Conservation (phyloP, 1,284 basidiomycete species). For the Gomphus bonarii region DNA sequence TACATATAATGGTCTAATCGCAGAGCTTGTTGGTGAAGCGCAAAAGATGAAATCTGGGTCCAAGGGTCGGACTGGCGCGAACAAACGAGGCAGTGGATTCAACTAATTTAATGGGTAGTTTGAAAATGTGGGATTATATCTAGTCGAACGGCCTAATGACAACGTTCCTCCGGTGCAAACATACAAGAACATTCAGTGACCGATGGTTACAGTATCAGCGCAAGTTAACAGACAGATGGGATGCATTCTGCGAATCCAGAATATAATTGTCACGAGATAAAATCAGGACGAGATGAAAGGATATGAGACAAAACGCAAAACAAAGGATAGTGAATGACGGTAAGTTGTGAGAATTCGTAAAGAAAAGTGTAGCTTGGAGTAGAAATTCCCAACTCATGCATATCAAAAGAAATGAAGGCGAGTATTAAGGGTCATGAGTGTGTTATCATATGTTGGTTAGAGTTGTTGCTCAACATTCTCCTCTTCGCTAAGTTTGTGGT, state of each 20-base stretch:
- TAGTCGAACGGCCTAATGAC: neutral
- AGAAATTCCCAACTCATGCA: neutral
- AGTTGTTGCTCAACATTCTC: constrained; percentile 6
- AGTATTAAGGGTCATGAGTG: neutral
- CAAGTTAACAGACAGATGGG: neutral
- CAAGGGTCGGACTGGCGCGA: constrained; percentile 31
- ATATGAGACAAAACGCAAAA: neutral
- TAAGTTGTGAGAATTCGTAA: neutral
- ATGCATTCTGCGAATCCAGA: neutral
- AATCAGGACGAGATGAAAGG: neutral
- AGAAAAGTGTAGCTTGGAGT: neutral
- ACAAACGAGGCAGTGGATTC: constrained; percentile 41
- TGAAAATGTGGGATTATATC: too few relatives aligned
- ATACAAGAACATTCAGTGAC: neutral
- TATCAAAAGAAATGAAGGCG: neutral
- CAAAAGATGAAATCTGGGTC: constrained; percentile 60
- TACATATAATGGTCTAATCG: constrained; percentile 74
- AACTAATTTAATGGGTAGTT: neutral
- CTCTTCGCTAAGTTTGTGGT: neutral
- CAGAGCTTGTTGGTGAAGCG: constrained; percentile 72
- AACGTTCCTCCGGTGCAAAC: neutral
- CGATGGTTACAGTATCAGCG: constrained; percentile 4
- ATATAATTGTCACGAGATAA: neutral
- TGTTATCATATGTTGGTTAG: neutral
- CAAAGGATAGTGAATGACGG: neutral